A percentile compares a stretch with the other conserved stretches of the same genome.
Conservation (phyloP, 2,329 filamentous ascomycete species). For the Exserohilum turcica region DNA sequence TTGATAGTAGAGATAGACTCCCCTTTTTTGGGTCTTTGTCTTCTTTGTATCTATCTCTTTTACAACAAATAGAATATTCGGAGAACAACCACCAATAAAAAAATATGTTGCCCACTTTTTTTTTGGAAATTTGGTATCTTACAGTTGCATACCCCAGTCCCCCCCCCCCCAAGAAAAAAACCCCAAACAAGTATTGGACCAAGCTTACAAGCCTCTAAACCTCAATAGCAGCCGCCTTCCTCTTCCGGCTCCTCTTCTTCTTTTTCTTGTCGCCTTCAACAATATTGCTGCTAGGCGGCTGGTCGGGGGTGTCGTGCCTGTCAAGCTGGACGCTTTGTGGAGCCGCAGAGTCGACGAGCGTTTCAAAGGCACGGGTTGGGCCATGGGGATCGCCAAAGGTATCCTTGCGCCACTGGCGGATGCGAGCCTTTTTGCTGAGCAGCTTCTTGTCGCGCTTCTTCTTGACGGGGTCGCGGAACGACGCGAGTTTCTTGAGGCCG, state of each 20-base stretch:
- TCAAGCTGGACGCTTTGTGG: too few species aligned
- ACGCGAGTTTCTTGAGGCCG: constrained; percentile 91
- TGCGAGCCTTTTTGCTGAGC: constrained; percentile 87
- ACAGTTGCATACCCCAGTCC: too few species aligned
- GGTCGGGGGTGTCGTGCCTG: too few species aligned
- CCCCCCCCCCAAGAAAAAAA: too few species aligned
- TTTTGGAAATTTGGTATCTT: too few species aligned
- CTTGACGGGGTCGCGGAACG: constrained; percentile 86
- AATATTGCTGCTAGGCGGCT: too few species aligned
- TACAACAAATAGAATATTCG: too few species aligned
- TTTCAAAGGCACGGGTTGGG: constrained; percentile 50
- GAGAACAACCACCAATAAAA: too few species aligned
- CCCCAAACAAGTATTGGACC: neutral
- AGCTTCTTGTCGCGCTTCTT: constrained; percentile 87
- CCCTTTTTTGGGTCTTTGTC: too few species aligned
- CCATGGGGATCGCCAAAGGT: constrained; percentile 68
- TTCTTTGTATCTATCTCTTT: too few species aligned
- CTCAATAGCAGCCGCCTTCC: constrained; percentile 20
- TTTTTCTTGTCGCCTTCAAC: constrained; percentile 33
- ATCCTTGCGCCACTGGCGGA: constrained; percentile 82
- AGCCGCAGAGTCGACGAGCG: constrained; percentile 12
- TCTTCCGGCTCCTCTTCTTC: constrained; percentile 35
- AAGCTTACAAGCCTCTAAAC: constrained; percentile 1
- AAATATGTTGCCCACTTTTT: too few species aligned
- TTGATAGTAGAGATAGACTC: too few species aligned